Evolutionary conservation across 208 protist genomes (phyloP).

Genomic region (Vickermania spadyakhi): DNA sequence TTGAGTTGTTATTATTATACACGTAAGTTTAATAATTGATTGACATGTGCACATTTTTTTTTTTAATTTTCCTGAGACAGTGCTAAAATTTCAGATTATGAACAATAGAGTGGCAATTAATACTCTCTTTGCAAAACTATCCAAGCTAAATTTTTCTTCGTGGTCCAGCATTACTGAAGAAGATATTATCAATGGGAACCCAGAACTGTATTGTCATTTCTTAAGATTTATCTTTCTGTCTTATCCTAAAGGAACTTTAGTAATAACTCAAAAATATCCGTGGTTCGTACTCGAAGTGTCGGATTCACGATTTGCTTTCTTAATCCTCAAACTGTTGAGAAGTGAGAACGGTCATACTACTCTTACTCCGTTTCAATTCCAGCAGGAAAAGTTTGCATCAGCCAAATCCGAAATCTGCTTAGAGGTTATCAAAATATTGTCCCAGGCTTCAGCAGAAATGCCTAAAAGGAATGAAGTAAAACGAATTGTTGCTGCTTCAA

Average conservation of each 20-base stretch:
- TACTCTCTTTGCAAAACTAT: neutral
- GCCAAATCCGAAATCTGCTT: neutral
- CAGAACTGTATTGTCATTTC: neutral
- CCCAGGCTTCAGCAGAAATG: too few relatives aligned
- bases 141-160: neutral
- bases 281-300: neutral
- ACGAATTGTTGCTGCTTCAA: too few relatives aligned
- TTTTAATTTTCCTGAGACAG: neutral
- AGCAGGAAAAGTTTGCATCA: neutral
- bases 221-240: neutral
- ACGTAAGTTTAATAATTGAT: neutral
- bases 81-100: neutral
- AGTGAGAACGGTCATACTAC: neutral
- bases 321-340: neutral
- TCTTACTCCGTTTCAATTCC: slow-evolving; percentile 2
- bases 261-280: neutral
- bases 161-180: neutral
- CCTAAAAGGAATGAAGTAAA: too few relatives aligned
- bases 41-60: neutral
- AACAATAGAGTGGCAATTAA: neutral
- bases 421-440: neutral
- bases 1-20: neutral
- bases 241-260: neutral
- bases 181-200: neutral
- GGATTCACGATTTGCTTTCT: neutral